Evolutionary conservation across 306 rosid genomes (phyloP), one percentile per base, ranked within the genome.

Genomic region (Glycine tomentella): DNA sequence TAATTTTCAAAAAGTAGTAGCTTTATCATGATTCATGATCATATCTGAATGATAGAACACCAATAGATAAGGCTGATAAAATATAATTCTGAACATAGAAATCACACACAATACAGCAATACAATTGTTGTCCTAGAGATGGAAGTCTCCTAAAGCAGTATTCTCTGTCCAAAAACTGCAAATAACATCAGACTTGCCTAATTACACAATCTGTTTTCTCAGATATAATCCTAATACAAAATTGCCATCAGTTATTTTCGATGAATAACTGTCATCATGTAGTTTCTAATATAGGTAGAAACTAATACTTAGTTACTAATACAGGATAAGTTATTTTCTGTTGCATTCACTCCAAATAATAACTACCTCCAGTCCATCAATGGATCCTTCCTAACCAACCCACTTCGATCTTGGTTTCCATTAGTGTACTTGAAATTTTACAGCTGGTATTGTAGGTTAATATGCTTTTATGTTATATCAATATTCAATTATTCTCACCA

Each of bases 401-500:
- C 42, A 62, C 45, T 33, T 33, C 46, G 16, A 31, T 25, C 69
- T 62, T 62, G 17, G 69, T 62, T 33, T 6, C 44, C 16, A 33
- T 62, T 9, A 17, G 12, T 52, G 64, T 58, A 44, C 38, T 67
- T 78, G 34, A 72, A 49, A n/a, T 56, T 66, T 57, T 77, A 12
- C 64, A 5, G 69, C 31, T 17, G 57, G 56, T 13, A 16, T 75
- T 33, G 78, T 68, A 17, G 70, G 50, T 62, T 53, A 46, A 66
- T 76, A 64, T 44, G 48, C 53, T 58, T 62, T 77, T 79, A 16
- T 42, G 34, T 16, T 61, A 44, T 53, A 13, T 83, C 51, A 25
- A 52, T 45, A 20, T 57, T 81, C 33, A 46, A 48, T 14, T 74
- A 48, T 67, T 42, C n/a, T 50, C 33, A 25, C 66, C 73, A 17